Base-by-base conservation (phyloP, 257 asterid genomes). In the Salvia splendens region DNA sequence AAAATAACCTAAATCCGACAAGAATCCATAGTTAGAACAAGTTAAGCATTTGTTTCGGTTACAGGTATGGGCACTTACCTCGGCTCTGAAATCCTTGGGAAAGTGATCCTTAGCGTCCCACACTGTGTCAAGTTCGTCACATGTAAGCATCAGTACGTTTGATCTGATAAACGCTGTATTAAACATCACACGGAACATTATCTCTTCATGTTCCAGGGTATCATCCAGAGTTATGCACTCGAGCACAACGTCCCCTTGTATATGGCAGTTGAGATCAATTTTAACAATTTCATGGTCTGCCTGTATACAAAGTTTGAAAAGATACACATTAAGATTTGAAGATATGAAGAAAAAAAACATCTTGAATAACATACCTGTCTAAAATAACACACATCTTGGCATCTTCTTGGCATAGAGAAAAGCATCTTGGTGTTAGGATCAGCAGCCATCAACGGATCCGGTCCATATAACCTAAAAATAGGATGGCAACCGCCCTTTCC, bases 211-310 rank as follows among this genome's bases (percentile, higher is more conserved):
- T 64, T 84, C 78, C 41, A 74, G 38, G 64, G 60, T 75, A 45
- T 79, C 73, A 16, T 78, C 83, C 76, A 89, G 58, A 16, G 78
- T 80, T 56, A 82, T 76, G 56, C 92, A 89, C 77, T 87, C 95
- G 17, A 89, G 78, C 82, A 89, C 86, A 15, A 89, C 92, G 63
- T 86, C 95, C 68, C 96, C 95, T 77, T 73, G 86, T 68, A 85
- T 81, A 70, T 80, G 89, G 66, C 90, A 86, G 70, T 80, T 82
- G 82, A 87, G 70, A 49, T 85, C 90, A 74, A 85, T 80, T 77
- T 85, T 85, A 36, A 75, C 84, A 51, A 73, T 77, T 67, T 78
- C 86, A 77, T 77, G 80, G 69, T 80, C 86, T 78, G 75, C 88
- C 95, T 89, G 92, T 70, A 81, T 78, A 36, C 57, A 67, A 72